phyloP scores from a whole-genome alignment of 352 stramenopile species.

The Globisporangium carolinianum region DNA sequence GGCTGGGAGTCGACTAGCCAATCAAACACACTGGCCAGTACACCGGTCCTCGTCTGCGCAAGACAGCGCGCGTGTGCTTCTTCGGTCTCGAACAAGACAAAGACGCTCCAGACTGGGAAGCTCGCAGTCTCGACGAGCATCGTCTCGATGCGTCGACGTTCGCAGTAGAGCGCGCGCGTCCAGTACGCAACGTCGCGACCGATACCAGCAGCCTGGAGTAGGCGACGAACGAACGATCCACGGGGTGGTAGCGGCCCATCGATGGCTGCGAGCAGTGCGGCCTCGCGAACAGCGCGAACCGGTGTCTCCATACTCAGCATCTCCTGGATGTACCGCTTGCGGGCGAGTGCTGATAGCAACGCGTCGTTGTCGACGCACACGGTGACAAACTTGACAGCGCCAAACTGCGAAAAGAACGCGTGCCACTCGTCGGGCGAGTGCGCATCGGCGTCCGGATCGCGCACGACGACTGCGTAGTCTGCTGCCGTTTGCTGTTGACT shows the following conservation, averaged over 20 bases:
- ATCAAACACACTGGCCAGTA: constrained; percentile 41
- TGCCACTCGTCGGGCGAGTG: constrained; percentile 65
- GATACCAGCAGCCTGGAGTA: constrained; percentile 36
- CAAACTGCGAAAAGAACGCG: constrained; percentile 63
- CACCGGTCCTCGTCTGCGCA: constrained; percentile 33
- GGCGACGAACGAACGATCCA: constrained; percentile 15
- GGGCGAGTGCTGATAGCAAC: constrained; percentile 48
- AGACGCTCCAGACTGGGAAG: constrained; percentile 64
- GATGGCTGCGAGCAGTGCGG: constrained; percentile 32
- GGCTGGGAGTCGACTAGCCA: constrained; percentile 1
- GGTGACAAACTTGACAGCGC: constrained; percentile 61
- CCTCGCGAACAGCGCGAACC: constrained; percentile 19
- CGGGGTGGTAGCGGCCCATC: constrained; percentile 18
- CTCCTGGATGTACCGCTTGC: constrained; percentile 60
- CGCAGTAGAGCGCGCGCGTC: constrained; percentile 36
- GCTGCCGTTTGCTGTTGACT: constrained; percentile 54
- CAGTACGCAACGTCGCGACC: constrained; percentile 56
- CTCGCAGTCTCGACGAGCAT: constrained; percentile 27
- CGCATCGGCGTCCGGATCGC: constrained; percentile 61
- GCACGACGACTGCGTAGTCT: constrained; percentile 68
- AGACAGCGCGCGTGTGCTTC: constrained; percentile 49
- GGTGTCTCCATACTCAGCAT: constrained; percentile 65
- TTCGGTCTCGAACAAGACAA: constrained; percentile 75
- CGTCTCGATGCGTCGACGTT: constrained; percentile 30
- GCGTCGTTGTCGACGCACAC: constrained; percentile 53